Conservation (phyloP, 73 alveolate species). For the Paramecium tetraurelia region DNA sequence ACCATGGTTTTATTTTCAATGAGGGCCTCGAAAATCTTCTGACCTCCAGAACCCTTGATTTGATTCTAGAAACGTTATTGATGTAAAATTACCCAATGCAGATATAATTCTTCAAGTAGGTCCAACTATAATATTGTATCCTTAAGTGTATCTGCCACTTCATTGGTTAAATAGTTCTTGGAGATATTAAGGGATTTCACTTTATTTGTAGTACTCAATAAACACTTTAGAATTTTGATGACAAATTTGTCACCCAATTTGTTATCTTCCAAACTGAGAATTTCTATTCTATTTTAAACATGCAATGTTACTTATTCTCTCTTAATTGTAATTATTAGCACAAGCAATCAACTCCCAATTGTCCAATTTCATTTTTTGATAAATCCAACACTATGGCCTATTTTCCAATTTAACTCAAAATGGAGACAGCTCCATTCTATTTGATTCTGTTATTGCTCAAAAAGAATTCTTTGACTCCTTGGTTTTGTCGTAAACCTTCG, state of each 20-base stretch:
- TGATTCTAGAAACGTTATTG: neutral
- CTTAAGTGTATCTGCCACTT: neutral
- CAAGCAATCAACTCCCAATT: neutral
- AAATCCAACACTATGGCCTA: neutral
- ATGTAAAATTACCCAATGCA: conserved; percentile 53
- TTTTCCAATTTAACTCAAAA: conserved; percentile 1
- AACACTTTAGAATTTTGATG: neutral
- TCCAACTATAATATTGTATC: conserved; percentile 23
- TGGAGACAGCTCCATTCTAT: conserved; percentile 15
- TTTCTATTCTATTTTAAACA: neutral
- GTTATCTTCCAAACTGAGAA: conserved; percentile 48
- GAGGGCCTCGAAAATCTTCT: conserved; percentile 54
- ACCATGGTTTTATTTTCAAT: conserved; percentile 46
- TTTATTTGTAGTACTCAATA: conserved; percentile 6
- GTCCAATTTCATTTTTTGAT: conserved; percentile 3
- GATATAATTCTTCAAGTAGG: conserved; percentile 39
- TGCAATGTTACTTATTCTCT: neutral
- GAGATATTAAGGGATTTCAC: conserved; percentile 22
- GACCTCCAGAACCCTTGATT: conserved; percentile 57
- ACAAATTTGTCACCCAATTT: conserved; percentile 49
- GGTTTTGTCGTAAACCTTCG: conserved; percentile 52
- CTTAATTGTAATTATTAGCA: conserved; percentile 7
- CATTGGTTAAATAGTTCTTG: conserved; percentile 43
- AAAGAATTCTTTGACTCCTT: conserved; percentile 45
- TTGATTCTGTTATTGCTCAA: conserved; percentile 43